Evolutionary conservation across 768 basidiomycete genomes (phyloP), one percentile per base, ranked within the genome.

Genomic region (Lactifluus rugatus): DNA sequence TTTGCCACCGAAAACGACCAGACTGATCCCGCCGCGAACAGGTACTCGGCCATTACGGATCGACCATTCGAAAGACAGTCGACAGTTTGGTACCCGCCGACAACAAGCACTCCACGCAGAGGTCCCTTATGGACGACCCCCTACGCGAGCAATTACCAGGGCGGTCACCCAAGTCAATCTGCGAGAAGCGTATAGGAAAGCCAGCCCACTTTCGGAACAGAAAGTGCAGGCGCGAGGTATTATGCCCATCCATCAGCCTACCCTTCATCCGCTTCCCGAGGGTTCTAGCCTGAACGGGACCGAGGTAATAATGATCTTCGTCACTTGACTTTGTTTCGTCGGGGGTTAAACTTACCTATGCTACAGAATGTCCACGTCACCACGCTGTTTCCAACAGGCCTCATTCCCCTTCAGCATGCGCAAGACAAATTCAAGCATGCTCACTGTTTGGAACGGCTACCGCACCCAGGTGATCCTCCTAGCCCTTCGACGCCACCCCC

Each of bases 371-470:
- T 51, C 21, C 49, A 49, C 14, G 25, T 60, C 41, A 2, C 54
- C 28, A 60, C 59, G 3, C 44, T 60, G 2, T 60, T 60, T 28
- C 21, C 59, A 14, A 52, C 54, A 0, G 37, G 48, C 28, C 59
- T 60, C 21, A 60, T 60, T 19, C 48, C 59, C 8, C 54, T 60
- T 36, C 28, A 46, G 28, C 36, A 16, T 32, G 59, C 59, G 10
- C 28, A 32, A 41, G 48, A 60, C 31, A 60, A 60, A 47, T 60
- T 60, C 28, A 60, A 46, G 28, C 49, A 60, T 56, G 59, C 59
- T 5, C 59, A 60, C 32, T 60, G 59, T 41, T 48, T 60, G 44
- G 59, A 60, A 13, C 52, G 25, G 36, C 32, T 59, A 28, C 53
- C 58, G 21, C 19, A 23, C 42, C 32, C 17, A 16, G 25, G 23